Base-by-base conservation (phyloP, 192 early-diverging fungal genomes). In the Coemansia sp. region DNA sequence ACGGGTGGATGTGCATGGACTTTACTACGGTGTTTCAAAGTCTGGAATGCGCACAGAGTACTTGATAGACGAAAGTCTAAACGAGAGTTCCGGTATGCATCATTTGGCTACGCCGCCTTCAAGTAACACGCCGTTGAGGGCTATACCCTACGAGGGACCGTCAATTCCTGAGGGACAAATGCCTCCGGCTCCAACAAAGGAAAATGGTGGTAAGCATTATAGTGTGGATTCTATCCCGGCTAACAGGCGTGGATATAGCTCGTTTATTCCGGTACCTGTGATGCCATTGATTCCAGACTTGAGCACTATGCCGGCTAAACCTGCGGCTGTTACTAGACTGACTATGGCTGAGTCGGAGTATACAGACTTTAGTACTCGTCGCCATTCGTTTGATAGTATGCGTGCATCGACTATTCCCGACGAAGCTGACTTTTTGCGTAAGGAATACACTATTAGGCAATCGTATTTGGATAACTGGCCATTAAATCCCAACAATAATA, bases 381-480 rank as follows among this genome's bases (percentile, higher is more conserved):
- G 46, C 5, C 58, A 57, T 18, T 72, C 69, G 13, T 61, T 58
- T 28, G 62, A 72, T 22, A 55, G 69, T 25, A 28, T 55, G 27
- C 69, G 69, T 7, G 58, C 50, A 2, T 72, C 69, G 18, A 49
- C 28, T 18, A 32, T 72, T 1, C 69, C 69, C 18, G 62, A 65
- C 9, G 69, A 65, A 13, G 69, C 62, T 8, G 69, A 65, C n/a
- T 72, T 65, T 15, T 19, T 65, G n/a, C 64, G 65, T 35, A 65
- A 46, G 32, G 52, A 60, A 17, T 72, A 72, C 30, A 23, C 55
- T 20, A 36, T 58, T 41, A 38, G 62, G 8, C 42, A 65, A 22
- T 72, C 69, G 11, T 50, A 63, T 8, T 29, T 65, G 8, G 58
- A 65, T 47, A 72, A 72, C 36, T 72, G 57, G 57, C 69, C 69